phyloP scores from a whole-genome alignment of 306 rosid genomes.

The Vigna trinervia region DNA sequence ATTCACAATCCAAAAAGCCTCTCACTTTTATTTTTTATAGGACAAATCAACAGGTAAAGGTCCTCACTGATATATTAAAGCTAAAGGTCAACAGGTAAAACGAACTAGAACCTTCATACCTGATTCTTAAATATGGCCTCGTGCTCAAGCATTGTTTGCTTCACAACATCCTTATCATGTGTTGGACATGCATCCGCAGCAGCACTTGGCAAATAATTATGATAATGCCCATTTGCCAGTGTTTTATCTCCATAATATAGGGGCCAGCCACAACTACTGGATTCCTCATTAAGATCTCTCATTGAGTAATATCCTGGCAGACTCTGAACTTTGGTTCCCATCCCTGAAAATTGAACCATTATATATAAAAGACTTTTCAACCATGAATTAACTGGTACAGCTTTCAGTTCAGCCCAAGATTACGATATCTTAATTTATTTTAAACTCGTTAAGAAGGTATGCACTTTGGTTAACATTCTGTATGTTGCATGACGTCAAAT shows the following conservation, averaged over 20 bases:
- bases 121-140: constrained; percentile 87
- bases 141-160: constrained; percentile 83
- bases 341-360: constrained; percentile 61
- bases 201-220: constrained; percentile 58
- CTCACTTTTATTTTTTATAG: background rate
- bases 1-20: background rate
- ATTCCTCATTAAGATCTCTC: constrained; percentile 96
- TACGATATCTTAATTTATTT: constrained; percentile 35
- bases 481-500: constrained; percentile 25
- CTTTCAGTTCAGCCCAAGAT: constrained; percentile 26
- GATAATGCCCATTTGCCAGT: constrained; percentile 65
- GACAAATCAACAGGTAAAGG: background rate
- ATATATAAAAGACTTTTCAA: constrained; percentile 29
- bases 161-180: constrained; percentile 71
- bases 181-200: constrained; percentile 59
- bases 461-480: constrained; percentile 28
- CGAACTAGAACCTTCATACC: constrained; percentile 54
- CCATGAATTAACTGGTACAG: constrained; percentile 29
- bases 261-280: constrained; percentile 90
- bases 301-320: constrained; percentile 79
- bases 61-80: constrained; percentile 14
- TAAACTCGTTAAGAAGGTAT: constrained; percentile 20
- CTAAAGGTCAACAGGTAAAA: background rate
- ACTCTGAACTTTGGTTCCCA: constrained; percentile 97
- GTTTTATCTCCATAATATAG: constrained; percentile 70